These are phyloP conservation scores for Xylaria scruposa DNA, from an alignment of 495 filamentous ascomycete genomes.

Conservation along the genomic window DNA sequence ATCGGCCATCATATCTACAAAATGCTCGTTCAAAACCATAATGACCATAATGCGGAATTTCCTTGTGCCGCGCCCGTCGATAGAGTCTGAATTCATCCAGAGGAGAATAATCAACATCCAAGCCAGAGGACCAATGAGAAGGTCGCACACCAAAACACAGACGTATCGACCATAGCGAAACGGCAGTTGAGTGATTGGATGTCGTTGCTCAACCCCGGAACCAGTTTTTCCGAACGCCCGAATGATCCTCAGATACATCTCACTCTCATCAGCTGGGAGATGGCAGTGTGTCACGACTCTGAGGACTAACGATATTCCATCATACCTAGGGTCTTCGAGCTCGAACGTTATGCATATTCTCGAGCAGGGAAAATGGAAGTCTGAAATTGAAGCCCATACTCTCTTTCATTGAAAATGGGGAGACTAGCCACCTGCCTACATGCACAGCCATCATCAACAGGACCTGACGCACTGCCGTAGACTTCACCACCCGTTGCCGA, in stretches of 20 bases:
- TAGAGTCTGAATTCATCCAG: conserved; percentile 31
- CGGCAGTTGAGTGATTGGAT: conserved; percentile 28
- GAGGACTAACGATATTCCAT: conserved; percentile 15
- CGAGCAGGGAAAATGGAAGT: conserved; percentile 8
- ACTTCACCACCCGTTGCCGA: neutral
- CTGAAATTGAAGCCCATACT: conserved; percentile 13
- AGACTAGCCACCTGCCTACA: neutral
- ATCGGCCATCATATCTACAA: conserved; percentile 26
- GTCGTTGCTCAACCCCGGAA: conserved; percentile 17
- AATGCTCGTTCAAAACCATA: conserved; percentile 14
- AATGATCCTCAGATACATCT: conserved; percentile 23
- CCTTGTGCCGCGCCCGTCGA: conserved; percentile 29
- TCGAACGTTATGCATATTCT: conserved; percentile 12
- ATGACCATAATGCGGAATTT: conserved; percentile 29
- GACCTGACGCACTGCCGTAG: conserved; percentile 7
- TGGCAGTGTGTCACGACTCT: conserved; percentile 22
- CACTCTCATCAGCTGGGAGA: conserved; percentile 17
- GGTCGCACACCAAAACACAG: conserved; percentile 18
- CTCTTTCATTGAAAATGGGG: conserved; percentile 14
- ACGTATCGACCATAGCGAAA: conserved; percentile 18
- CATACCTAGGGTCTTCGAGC: conserved; percentile 8
- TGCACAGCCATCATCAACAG: neutral
- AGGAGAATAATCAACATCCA: conserved; percentile 27
- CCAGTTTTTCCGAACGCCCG: conserved; percentile 21
- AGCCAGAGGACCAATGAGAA: conserved; percentile 21